Evolutionary conservation across 208 protist species (phyloP).

Genomic region (Acanthamoeba culbertsoni): DNA sequence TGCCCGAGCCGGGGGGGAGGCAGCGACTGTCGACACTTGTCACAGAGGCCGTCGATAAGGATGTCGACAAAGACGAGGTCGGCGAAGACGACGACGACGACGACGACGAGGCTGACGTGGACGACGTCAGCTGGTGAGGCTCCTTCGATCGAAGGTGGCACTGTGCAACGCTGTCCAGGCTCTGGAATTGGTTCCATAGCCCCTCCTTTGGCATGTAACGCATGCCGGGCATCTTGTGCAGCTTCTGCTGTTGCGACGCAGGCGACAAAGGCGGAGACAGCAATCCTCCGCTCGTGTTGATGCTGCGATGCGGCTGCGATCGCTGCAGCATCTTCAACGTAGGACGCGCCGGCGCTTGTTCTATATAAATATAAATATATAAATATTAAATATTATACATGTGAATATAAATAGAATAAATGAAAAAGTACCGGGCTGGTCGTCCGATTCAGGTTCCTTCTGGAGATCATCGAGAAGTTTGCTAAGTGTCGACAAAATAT

Average conservation of each 20-base stretch:
- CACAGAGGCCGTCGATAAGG: neutral
- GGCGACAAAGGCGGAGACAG: neutral
- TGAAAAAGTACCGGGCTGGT: too few relatives aligned
- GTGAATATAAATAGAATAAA: too few relatives aligned
- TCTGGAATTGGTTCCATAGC: slow-evolving; percentile 11
- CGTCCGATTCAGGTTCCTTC: neutral
- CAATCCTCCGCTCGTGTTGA: neutral
- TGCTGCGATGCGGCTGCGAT: neutral
- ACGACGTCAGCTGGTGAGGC: neutral
- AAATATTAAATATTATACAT: too few relatives aligned
- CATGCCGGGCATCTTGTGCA: slow-evolving; percentile 2
- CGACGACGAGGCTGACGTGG: neutral
- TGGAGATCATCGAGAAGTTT: slow-evolving; percentile 5
- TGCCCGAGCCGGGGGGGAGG: slow-evolving; percentile 11
- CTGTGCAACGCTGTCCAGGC: neutral
- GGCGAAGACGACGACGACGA: neutral
- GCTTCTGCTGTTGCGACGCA: neutral
- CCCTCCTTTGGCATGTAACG: neutral
- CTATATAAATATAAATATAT: too few relatives aligned
- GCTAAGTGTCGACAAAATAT: neutral
- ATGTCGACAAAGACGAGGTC: neutral
- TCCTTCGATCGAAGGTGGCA: neutral
- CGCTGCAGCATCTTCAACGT: neutral
- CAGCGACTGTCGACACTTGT: neutral
- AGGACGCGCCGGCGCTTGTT: neutral